Base-by-base conservation (phyloP, 139 green algal genomes). In the Picochlorum sp. region DNA sequence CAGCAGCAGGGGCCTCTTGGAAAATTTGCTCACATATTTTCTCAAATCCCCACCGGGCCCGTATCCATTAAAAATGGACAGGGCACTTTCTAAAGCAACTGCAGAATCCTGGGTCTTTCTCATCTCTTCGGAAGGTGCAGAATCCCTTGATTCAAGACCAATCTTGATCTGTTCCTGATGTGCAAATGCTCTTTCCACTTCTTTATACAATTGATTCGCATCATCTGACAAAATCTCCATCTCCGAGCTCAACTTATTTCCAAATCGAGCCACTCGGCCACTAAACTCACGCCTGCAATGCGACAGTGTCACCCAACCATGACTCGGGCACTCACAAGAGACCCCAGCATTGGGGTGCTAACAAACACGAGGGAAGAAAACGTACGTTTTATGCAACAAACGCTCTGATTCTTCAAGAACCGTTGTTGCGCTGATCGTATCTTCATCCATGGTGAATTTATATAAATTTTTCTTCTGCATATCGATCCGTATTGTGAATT, bases 1-100 rank as follows among this genome's bases (percentile, higher is more conserved):
- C 50, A 95, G 71, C 64, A 92, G 77, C 24, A 64, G 58, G 6
- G 86, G 84, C 15, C 68, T 69, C 3, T 49, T 63, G 15, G 74
- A 71, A 41, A 41, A 41, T 41, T 41, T 41, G 50, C 76, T 80
- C 34, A 65, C 62, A 51, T 84, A 77, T 67, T 85, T 86, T 57
- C 82, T 74, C 72, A 91, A 71, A 70, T 91, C 84, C 15, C 84
- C 84, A 2, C 82, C 84, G 11, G 82, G 78, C 2, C 84, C 84
- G 15, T 83, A 65, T 13, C 84, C 84, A 7, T 73, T 49, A 38
- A 91, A 38, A 8, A 83, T 63, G 15, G 54, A 58, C 13, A 68
- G 50, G 7, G 84, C 78, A 18, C 37, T 59, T 56, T 77, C 59
- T 46, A 90, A 63, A 44, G 73, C 58, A 32, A 74, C 32, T n/a